phyloP scores from a whole-genome alignment of 495 filamentous ascomycete genomes.

The Cenococcum geophilum region DNA sequence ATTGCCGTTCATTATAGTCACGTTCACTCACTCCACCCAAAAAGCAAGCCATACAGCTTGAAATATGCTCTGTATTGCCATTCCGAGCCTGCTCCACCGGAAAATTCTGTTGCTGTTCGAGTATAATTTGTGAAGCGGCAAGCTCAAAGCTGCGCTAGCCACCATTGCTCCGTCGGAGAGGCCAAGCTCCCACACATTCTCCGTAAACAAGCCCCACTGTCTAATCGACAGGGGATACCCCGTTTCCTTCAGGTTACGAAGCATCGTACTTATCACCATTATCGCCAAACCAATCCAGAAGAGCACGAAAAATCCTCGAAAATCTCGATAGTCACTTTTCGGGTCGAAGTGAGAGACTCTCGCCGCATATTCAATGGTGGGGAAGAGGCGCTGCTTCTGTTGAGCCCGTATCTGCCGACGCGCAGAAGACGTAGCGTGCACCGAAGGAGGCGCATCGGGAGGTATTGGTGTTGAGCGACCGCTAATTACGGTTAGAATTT shows the following conservation, averaged over 20 bases:
- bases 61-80: constrained; percentile 72
- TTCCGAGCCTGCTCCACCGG: constrained; percentile 70
- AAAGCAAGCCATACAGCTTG: constrained; percentile 72
- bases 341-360: constrained; percentile 96
- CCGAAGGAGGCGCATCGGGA: constrained; percentile 84
- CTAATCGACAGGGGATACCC: constrained; percentile 74
- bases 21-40: constrained; percentile 64
- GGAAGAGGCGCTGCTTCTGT: constrained; percentile 78
- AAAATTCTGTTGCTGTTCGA: constrained; percentile 49
- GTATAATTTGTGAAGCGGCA: constrained; percentile 71
- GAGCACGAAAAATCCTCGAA: constrained; percentile 92
- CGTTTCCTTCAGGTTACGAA: constrained; percentile 91
- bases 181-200: constrained; percentile 80
- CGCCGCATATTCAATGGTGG: constrained; percentile 89
- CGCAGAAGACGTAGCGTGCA: constrained; percentile 74
- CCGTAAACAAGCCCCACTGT: constrained; percentile 81
- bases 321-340: constrained; percentile 83
- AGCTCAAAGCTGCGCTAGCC: constrained; percentile 57
- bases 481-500: constrained; percentile 42
- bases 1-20: not conserved
- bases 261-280: constrained; percentile 87
- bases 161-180: constrained; percentile 83
- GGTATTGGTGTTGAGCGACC: constrained; percentile 85
- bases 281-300: constrained; percentile 97
- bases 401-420: constrained; percentile 80